A percentile compares a stretch with the other conserved stretches of the same genome.
Evolutionary conservation across 2,329 filamentous ascomycete genomes (phyloP).

Genomic region (Cladosporium phlei): DNA sequence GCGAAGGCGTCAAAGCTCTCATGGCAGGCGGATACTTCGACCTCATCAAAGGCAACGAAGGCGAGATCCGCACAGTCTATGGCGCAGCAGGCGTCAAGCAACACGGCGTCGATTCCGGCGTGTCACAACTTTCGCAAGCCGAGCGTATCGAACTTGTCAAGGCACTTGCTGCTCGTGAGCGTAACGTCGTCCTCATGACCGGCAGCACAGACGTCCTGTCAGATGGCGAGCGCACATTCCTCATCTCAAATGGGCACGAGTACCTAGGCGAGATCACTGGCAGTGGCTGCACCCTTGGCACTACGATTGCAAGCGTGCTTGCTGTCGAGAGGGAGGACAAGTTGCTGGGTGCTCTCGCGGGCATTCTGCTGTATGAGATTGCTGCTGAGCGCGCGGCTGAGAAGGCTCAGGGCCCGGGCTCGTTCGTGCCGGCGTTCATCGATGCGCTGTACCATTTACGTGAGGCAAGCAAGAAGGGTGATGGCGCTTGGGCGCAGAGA

Average conservation of each 20-base stretch:
- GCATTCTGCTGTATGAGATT: slow-evolving; percentile 71
- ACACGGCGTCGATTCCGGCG: slow-evolving; percentile 75
- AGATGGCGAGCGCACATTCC: slow-evolving; percentile 64
- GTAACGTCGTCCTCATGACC: slow-evolving; percentile 75
- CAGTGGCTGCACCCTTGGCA: slow-evolving; percentile 76
- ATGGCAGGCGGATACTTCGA: slow-evolving; percentile 72
- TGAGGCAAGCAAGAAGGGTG: slow-evolving; percentile 44
- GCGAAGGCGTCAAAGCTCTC: slow-evolving; percentile 65
- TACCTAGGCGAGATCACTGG: slow-evolving; percentile 68
- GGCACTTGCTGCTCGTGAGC: slow-evolving; percentile 62
- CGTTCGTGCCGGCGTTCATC: slow-evolving; percentile 79
- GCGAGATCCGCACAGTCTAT: slow-evolving; percentile 72
- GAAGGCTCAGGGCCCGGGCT: slow-evolving; percentile 68
- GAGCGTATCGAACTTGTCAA: slow-evolving; percentile 61
- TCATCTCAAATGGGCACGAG: slow-evolving; percentile 71
- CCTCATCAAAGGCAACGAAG: slow-evolving; percentile 91
- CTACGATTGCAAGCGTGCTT: slow-evolving; percentile 70
- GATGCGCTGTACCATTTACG: slow-evolving; percentile 59
- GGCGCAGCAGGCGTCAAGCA: slow-evolving; percentile 56
- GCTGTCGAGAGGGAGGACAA: slow-evolving; percentile 60
- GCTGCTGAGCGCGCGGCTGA: slow-evolving; percentile 63
- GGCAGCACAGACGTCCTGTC: slow-evolving; percentile 72
- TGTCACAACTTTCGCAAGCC: slow-evolving; percentile 47
- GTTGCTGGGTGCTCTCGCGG: slow-evolving; percentile 69
- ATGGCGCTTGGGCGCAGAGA: slow-evolving; percentile 49